Evolutionary conservation across 306 rosid genomes (phyloP), one percentile per base, ranked within the genome.

Genomic region (Rosa persica): DNA sequence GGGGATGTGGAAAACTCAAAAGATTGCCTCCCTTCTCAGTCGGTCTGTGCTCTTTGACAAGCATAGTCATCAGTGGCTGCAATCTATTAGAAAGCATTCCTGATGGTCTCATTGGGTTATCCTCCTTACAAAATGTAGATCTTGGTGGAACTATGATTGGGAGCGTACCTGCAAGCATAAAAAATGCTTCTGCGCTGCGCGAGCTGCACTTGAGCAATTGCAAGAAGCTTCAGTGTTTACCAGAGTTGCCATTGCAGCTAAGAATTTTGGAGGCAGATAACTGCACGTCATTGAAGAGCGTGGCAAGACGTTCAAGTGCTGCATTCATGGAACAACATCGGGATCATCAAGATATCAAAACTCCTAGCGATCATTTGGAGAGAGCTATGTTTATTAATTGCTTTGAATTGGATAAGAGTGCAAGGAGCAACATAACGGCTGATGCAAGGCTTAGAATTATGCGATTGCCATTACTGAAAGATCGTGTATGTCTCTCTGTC

Each of bases 201-300:
- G 1, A 13, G 17, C 51, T 86, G 0, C 12, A 44, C 5, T 0
- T 86, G 16, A 42, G 12, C 2, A 0, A 70, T 27, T 86, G 89
- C 40, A 22, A 8, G 40, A n/a, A 66, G 12, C 86, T 86, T 74
- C 55, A 6, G 3, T 62, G 58, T 74, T 30, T 86, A 39, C 84
- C 86, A 13, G 81, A 83, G 79, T 83, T 86, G 16, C 89, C 86
- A 2, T 5, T 19, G 3, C 76, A 72, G 0, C 0, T 86, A 2
- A 47, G 52, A 36, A 25, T 3, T 0, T 42, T 86, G 22, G 42
- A 60, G 12, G 86, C 83, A 0, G 11, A 47, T 38, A 64, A 27
- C 16, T 86, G 89, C 22, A 30, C 72, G 34, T 83, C 84, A 38
- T 67, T 86, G 12, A 58, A 77, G 77, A 80, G 13, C 2, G 76